Evolutionary conservation across 1,284 basidiomycete genomes (phyloP), one percentile per base, ranked within the genome.

Genomic region (Phaffia rhodozyma): DNA sequence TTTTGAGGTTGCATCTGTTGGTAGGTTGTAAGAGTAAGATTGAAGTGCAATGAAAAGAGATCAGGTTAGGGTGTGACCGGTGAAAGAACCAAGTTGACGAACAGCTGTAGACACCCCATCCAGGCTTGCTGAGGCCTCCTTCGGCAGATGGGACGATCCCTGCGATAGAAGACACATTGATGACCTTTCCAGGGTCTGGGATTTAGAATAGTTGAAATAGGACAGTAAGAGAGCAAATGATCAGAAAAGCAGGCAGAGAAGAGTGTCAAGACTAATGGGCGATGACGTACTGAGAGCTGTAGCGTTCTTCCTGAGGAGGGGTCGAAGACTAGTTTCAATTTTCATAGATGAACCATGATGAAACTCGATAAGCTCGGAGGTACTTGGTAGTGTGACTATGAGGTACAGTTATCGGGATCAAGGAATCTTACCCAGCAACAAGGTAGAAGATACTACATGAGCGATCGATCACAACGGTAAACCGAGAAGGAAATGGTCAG

Each of bases 101-200:
- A 89, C 88, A 91, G 71, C 84, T 85, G 84, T 86, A 93, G 25
- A 86, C 83, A 1, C 90, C 90, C 38, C 77, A 78, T 0, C 86
- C 86, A 1, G 74, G 77, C 20, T 84, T 81, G 13, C 89, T 74
- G 1, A 65, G 68, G 3, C 70, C 71, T 7, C 68, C 83, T 20
- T 78, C 78, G 1, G 78, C 75, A 4, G 73, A 67, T 0, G 87
- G 80, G 56, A 79, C 78, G 27, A 87, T 76, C 5, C 85, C 83
- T 0, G 86, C 81, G 4, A 82, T 80, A 0, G 87, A 90, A 2
- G 89, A 88, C 69, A 92, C 86, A 71, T 88, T 89, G 74, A 91
- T 83, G 18, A 91, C 84, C 30, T 84, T 81, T 0, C 79, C 85
- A 1, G 88, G 88, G 70, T 90, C 84, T 56, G 47, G 20, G 30